Conservation (phyloP, 805 yeast species). For the Yarrowia keelungensis region DNA sequence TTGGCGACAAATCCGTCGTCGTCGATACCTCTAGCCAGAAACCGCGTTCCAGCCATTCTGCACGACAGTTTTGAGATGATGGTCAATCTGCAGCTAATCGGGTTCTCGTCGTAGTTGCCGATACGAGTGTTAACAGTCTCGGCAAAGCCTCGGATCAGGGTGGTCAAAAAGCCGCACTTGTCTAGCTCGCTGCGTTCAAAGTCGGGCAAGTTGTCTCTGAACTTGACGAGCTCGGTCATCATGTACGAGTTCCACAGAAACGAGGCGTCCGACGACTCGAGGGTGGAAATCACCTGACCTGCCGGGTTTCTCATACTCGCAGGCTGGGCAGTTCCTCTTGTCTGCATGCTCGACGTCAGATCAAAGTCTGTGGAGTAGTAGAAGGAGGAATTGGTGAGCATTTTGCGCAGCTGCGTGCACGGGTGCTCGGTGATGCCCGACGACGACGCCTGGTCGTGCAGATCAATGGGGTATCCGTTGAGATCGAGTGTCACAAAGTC, state of each 20-base stretch:
- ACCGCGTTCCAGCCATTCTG: slow-evolving; percentile 96
- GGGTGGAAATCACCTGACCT: slow-evolving; percentile 40
- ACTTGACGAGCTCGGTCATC: slow-evolving; percentile 80
- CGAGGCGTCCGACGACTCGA: slow-evolving; percentile 70
- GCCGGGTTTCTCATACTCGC: slow-evolving; percentile 17
- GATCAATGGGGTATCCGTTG: slow-evolving; percentile 67
- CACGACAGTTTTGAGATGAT: slow-evolving; percentile 95
- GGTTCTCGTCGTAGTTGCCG: slow-evolving; percentile 44
- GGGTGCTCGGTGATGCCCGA: slow-evolving; percentile 66
- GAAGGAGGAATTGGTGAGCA: slow-evolving; percentile 86
- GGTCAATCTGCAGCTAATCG: slow-evolving; percentile 61
- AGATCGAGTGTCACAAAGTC: slow-evolving; percentile 75
- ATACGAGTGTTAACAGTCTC: slow-evolving; percentile 62
- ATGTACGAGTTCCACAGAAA: slow-evolving; percentile 97
- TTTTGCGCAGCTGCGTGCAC: slow-evolving; percentile 76
- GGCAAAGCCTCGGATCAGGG: slow-evolving; percentile 95
- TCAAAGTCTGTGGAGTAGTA: slow-evolving; percentile 93
- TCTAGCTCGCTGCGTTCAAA: slow-evolving; percentile 69
- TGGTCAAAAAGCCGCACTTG: slow-evolving; percentile 80
- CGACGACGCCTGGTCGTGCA: slow-evolving; percentile 49
- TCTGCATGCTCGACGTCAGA: slow-evolving; percentile 83
- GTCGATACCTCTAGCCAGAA: slow-evolving; percentile 92
- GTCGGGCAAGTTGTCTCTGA: slow-evolving; percentile 71
- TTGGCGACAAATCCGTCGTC: slow-evolving; percentile 96
- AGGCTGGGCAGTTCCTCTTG: slow-evolving; percentile 25